Conservation (phyloP, 1,284 basidiomycete genomes). For the Anthracocystis setariae region DNA sequence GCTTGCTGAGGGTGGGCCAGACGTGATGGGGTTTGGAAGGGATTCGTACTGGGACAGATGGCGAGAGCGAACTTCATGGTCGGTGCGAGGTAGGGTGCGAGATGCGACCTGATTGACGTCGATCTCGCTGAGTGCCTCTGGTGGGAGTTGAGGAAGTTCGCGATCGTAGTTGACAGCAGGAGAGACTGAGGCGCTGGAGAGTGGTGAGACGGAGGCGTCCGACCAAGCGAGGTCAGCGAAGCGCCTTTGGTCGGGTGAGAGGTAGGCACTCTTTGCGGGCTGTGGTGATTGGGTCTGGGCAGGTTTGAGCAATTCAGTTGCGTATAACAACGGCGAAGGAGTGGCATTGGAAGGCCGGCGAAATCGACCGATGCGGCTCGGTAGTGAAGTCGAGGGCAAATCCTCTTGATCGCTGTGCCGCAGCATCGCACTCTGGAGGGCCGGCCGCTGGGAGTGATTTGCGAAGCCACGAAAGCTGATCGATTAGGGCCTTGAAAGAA, state of each 20-base stretch:
- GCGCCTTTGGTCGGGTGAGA: slow-evolving; percentile 33
- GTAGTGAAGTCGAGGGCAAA: slow-evolving; percentile 11
- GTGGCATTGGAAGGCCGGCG: slow-evolving; percentile 29
- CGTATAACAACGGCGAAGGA: slow-evolving; percentile 6
- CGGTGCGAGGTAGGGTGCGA: slow-evolving; percentile 9
- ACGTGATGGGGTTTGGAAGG: not conserved
- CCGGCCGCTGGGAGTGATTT: too few species aligned
- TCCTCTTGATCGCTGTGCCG: slow-evolving; percentile 14
- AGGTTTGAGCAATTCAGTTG: not conserved
- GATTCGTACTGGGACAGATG: slow-evolving; percentile 25
- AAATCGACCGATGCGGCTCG: slow-evolving; percentile 20
- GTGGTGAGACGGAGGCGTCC: slow-evolving; percentile 21
- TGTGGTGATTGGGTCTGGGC: not conserved
- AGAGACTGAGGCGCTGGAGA: slow-evolving; percentile 22
- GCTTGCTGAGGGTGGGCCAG: not conserved
- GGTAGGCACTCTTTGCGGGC: slow-evolving; percentile 16
- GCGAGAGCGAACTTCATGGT: slow-evolving; percentile 40
- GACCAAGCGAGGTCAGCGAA: slow-evolving; percentile 19
- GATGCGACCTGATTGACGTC: slow-evolving; percentile 14
- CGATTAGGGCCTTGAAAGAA: too few species aligned
- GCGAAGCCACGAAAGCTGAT: too few species aligned
- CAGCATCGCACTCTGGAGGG: slow-evolving; percentile 8
- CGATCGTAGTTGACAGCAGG: slow-evolving; percentile 36
- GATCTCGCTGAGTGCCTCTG: slow-evolving; percentile 29
- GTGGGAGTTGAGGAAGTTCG: slow-evolving; percentile 34